Evolutionary conservation across 345 rosid genomes (phyloP).

Genomic region (Eucalyptus sideroxylon): DNA sequence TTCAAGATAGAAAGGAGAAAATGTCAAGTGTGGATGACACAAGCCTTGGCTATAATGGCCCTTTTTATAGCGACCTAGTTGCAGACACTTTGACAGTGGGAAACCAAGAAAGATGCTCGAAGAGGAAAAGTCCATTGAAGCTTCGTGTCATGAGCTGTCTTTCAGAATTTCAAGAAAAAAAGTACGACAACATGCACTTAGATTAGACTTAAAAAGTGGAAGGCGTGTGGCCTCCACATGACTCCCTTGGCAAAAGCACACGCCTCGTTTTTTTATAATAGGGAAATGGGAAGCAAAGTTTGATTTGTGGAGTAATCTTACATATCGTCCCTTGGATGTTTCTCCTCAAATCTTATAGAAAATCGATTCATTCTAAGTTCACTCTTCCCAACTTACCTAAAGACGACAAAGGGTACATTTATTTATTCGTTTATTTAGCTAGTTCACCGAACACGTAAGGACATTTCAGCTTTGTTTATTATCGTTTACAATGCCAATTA

Average conservation of each 20-base stretch:
- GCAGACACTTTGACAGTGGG: not conserved
- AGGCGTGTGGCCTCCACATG: not conserved
- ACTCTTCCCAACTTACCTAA: not conserved
- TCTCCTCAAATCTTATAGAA: not conserved
- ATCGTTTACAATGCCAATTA: not conserved
- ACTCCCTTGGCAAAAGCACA: not conserved
- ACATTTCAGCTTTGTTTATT: not conserved
- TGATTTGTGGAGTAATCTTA: not conserved
- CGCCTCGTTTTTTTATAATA: not conserved
- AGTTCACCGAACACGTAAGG: not conserved
- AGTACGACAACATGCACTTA: not conserved
- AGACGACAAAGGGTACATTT: not conserved
- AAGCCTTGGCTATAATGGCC: not conserved
- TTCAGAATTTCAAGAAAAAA: not conserved
- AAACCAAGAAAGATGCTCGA: not conserved
- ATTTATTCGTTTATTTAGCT: not conserved
- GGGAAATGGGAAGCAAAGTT: not conserved
- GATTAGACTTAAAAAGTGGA: not conserved
- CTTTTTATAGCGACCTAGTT: not conserved
- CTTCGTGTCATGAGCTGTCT: not conserved
- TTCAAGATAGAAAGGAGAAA: not conserved
- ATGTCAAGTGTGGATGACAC: not conserved
- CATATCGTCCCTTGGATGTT: not conserved
- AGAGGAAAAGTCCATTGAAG: not conserved
- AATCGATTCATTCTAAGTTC: not conserved